Conservation (phyloP, 2,329 filamentous ascomycete species). For the Fusarium irregulare region DNA sequence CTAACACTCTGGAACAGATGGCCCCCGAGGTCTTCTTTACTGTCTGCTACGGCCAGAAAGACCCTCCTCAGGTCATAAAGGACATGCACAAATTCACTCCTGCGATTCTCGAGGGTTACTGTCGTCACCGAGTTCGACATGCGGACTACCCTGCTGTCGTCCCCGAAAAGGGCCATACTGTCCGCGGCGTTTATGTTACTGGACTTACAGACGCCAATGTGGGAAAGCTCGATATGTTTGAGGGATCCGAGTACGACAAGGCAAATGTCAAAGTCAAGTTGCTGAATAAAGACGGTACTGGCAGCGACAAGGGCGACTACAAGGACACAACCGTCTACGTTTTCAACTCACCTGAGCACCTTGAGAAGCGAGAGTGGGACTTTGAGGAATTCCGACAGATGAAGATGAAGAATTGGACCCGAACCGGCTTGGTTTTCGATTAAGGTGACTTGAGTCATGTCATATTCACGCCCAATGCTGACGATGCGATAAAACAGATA, state of each 20-base stretch:
- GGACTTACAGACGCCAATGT: conserved; percentile 84
- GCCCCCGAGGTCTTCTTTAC: conserved; percentile 86
- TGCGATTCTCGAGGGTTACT: conserved; percentile 79
- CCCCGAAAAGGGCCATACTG: conserved; percentile 64
- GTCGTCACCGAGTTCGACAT: conserved; percentile 73
- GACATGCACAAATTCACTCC: conserved; percentile 74
- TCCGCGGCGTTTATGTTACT: conserved; percentile 80
- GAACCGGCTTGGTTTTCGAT: conserved; percentile 60
- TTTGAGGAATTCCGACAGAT: conserved; percentile 84
- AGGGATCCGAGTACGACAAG: conserved; percentile 79
- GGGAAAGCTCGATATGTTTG: conserved; percentile 80
- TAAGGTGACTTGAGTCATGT: conserved; percentile 47
- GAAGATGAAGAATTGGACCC: conserved; percentile 70
- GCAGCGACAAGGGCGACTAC: conserved; percentile 56
- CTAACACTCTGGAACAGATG: conserved; percentile 66
- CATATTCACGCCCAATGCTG: conserved; percentile 8
- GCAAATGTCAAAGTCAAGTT: conserved; percentile 65
- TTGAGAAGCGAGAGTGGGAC: conserved; percentile 88
- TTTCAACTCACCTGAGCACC: conserved; percentile 59
- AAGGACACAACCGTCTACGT: conserved; percentile 73
- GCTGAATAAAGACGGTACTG: conserved; percentile 54
- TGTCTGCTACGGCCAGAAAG: conserved; percentile 75
- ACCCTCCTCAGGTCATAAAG: conserved; percentile 60
- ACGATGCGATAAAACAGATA: conserved; percentile 33
- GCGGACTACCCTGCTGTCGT: conserved; percentile 88